Percentiles rank a stretch among this genome's conserved stretches.
Evolutionary conservation across 306 rosid genomes (phyloP).

Genomic region (Lathyrus aphaca): DNA sequence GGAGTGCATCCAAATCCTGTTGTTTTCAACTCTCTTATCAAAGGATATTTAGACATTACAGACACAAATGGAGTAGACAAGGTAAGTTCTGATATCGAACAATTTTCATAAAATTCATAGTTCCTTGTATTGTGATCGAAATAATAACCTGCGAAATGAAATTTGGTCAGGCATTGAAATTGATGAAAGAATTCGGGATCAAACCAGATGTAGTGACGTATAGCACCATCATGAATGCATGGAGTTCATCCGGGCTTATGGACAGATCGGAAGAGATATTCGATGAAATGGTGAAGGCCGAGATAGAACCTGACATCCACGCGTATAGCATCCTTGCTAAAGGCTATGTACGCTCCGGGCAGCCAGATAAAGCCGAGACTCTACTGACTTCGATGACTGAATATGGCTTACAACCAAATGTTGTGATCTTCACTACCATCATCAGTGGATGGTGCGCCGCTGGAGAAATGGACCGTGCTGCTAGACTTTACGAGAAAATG

Average conservation of each 20-base stretch:
- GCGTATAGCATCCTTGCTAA: slow-evolving; percentile 91
- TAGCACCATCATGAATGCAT: slow-evolving; percentile 94
- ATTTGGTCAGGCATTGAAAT: slow-evolving; percentile 74
- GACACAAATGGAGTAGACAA: slow-evolving; percentile 79
- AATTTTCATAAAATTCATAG: slow-evolving; percentile 10
- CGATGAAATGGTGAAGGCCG: slow-evolving; percentile 76
- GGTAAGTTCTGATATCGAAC: slow-evolving; percentile 47
- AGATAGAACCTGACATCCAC: slow-evolving; percentile 82
- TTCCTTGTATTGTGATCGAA: slow-evolving; percentile 23
- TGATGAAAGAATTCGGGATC: slow-evolving; percentile 90
- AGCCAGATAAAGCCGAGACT: slow-evolving; percentile 73
- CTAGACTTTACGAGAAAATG: slow-evolving; percentile 63
- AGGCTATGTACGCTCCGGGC: slow-evolving; percentile 85
- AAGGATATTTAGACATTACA: slow-evolving; percentile 74
- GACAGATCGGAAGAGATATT: slow-evolving; percentile 80
- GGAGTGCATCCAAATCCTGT: slow-evolving; percentile 78
- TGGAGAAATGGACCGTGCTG: slow-evolving; percentile 81
- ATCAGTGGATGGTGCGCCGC: slow-evolving; percentile 91
- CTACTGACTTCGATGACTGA: slow-evolving; percentile 70
- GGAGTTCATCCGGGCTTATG: slow-evolving; percentile 93
- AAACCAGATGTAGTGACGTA: slow-evolving; percentile 93
- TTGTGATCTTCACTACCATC: slow-evolving; percentile 93
- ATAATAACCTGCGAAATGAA: slow-evolving; percentile 31
- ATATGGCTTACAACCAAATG: slow-evolving; percentile 71
- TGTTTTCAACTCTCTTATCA: slow-evolving; percentile 83